Evolutionary conservation across 2,329 filamentous ascomycete species (phyloP).

Genomic region (Fusarium sp.): DNA sequence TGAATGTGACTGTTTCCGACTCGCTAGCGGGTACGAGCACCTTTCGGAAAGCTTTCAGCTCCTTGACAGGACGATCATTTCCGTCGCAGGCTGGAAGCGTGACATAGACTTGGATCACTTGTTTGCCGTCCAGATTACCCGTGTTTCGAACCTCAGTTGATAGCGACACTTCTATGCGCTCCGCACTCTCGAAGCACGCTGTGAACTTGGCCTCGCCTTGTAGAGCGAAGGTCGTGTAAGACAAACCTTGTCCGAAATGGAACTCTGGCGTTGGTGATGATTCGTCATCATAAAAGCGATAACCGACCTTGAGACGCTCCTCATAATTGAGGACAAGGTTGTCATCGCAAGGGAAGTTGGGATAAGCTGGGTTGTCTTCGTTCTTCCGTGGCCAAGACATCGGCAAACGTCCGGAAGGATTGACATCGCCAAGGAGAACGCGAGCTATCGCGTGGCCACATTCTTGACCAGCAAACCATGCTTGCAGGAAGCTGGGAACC

Average conservation of each 20-base stretch:
- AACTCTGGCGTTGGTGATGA: background rate
- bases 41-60: constrained; percentile 1
- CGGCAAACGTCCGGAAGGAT: background rate
- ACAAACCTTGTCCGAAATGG: constrained; percentile 1
- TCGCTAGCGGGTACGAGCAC: accelerated
- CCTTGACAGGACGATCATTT: background rate
- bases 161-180: background rate
- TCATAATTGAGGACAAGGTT: background rate
- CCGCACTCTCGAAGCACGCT: accelerated
- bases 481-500: background rate
- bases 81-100: background rate
- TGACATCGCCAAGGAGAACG: background rate
- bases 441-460: background rate
- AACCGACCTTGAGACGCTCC: constrained; percentile 7
- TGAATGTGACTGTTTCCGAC: background rate
- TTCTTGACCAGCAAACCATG: constrained; percentile 4
- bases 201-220: accelerated
- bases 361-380: constrained; percentile 1
- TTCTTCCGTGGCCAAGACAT: constrained; percentile 12
- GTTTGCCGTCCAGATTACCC: background rate
- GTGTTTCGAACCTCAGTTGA: background rate
- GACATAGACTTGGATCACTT: constrained; percentile 1
- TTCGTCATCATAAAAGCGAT: background rate
- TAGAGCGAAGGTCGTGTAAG: constrained; percentile 4
- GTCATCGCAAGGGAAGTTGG: constrained; percentile 6